Conservation (phyloP, 1,284 basidiomycete genomes). For the Heterobasidion irregulare region DNA sequence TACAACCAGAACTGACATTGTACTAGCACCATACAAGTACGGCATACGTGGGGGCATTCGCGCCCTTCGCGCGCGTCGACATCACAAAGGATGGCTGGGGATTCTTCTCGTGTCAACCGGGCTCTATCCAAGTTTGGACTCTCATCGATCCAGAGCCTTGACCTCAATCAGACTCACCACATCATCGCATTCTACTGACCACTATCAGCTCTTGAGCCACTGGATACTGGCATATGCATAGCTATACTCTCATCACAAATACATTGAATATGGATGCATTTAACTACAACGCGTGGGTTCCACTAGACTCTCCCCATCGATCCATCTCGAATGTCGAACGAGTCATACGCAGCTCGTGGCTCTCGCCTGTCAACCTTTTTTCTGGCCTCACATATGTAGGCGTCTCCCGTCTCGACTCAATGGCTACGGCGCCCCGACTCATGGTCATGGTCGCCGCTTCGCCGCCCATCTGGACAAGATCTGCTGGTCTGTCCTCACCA, state of each 20-base stretch:
- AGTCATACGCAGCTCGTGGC: slow-evolving; percentile 5
- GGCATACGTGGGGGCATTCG: slow-evolving; percentile 39
- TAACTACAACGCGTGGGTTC: not conserved
- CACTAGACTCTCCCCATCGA: slow-evolving; percentile 1
- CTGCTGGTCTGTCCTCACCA: slow-evolving; percentile 37
- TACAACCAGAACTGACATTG: not conserved
- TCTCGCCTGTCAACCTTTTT: not conserved
- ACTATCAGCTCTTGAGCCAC: no score
- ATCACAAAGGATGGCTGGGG: slow-evolving; percentile 50
- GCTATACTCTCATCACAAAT: not conserved
- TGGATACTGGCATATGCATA: no score
- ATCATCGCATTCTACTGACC: no score
- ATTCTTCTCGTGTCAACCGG: slow-evolving; percentile 43
- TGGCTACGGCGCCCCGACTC: not conserved
- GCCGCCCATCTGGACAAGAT: slow-evolving; percentile 37
- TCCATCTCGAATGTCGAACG: slow-evolving; percentile 3
- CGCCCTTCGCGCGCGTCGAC: slow-evolving; percentile 29
- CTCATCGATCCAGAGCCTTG: slow-evolving; percentile 6
- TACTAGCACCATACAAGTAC: slow-evolving; percentile 30
- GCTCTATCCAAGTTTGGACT: slow-evolving; percentile 53
- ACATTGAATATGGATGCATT: no score
- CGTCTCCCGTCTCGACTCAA: not conserved
- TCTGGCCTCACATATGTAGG: not conserved
- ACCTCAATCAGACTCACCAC: no score
- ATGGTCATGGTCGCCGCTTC: slow-evolving; percentile 40